phyloP scores from a whole-genome alignment of 2,329 filamentous ascomycete genomes.

The Arthrobotrys pseudoclavata region DNA sequence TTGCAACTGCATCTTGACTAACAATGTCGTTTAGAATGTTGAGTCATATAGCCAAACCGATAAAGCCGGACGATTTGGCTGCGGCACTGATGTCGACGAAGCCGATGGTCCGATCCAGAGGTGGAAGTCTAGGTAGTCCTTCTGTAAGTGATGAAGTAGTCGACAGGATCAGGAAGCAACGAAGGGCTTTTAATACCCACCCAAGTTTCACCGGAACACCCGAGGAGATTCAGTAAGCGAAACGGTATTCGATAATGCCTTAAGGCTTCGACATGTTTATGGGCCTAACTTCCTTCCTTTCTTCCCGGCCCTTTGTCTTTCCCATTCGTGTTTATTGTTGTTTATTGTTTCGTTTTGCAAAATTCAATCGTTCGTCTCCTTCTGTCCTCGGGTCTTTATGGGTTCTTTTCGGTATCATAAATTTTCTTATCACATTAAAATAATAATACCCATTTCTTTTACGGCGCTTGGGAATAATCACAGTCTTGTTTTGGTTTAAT shows the following conservation, averaged over 20 bases:
- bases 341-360: neutral
- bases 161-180: slow-evolving; percentile 23
- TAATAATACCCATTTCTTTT: slow-evolving; percentile 51
- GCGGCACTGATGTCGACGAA: slow-evolving; percentile 75
- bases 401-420: slow-evolving; percentile 17
- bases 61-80: slow-evolving; percentile 95
- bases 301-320: neutral
- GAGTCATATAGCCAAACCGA: slow-evolving; percentile 94
- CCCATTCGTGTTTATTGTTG: slow-evolving; percentile 5
- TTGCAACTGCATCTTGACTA: slow-evolving; percentile 10
- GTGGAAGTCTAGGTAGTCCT: slow-evolving; percentile 50
- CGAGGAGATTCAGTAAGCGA: slow-evolving; percentile 15
- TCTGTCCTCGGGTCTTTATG: slow-evolving; percentile 11
- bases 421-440: slow-evolving; percentile 26
- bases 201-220: slow-evolving; percentile 4
- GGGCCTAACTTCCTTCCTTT: slow-evolving; percentile 2
- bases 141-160: slow-evolving; percentile 52
- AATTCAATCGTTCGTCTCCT: slow-evolving; percentile 21
- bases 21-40: slow-evolving; percentile 80
- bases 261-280: slow-evolving; percentile 13
- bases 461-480: slow-evolving; percentile 39
- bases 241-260: slow-evolving; percentile 20
- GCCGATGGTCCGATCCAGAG: slow-evolving; percentile 53
- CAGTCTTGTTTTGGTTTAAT: slow-evolving; percentile 18
- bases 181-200: slow-evolving; percentile 28